Conservation (phyloP, 1,284 basidiomycete species). For the Pholiota adiposa region DNA sequence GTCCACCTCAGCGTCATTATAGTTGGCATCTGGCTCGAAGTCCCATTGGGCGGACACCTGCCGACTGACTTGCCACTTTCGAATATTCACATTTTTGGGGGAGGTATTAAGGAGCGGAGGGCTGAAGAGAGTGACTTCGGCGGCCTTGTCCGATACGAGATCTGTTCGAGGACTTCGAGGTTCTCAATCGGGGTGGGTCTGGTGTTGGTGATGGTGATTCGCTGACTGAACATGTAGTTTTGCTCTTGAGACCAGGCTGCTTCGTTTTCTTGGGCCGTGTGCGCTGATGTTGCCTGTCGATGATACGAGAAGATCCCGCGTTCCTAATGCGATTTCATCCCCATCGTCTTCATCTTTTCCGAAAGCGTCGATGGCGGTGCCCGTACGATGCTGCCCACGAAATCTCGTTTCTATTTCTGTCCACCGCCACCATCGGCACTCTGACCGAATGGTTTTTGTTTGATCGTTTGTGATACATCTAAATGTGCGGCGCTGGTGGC, state of each 20-base stretch:
- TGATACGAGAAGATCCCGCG: too few relatives aligned
- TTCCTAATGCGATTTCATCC: too few relatives aligned
- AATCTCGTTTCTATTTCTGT: too few relatives aligned
- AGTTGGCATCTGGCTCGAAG: too few relatives aligned
- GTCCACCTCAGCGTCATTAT: slow-evolving; percentile 23
- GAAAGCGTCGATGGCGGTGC: too few relatives aligned
- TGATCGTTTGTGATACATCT: too few relatives aligned
- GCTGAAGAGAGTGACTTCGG: slow-evolving; percentile 36
- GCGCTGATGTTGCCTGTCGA: slow-evolving; percentile 18
- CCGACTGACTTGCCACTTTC: slow-evolving; percentile 20
- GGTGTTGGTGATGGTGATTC: slow-evolving; percentile 36
- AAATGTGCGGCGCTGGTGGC: too few relatives aligned
- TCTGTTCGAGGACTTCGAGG: slow-evolving; percentile 31
- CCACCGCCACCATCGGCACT: too few relatives aligned
- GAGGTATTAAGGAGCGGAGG: slow-evolving; percentile 30
- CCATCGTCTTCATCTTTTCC: too few relatives aligned
- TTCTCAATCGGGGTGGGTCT: slow-evolving; percentile 31
- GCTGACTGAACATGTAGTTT: slow-evolving; percentile 33
- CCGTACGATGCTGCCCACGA: too few relatives aligned
- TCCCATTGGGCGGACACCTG: slow-evolving; percentile 37
- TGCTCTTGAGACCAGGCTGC: slow-evolving; percentile 33
- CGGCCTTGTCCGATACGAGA: slow-evolving; percentile 38
- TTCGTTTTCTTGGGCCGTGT: slow-evolving; percentile 31
- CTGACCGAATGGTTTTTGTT: too few relatives aligned
- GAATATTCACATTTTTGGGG: not conserved